Percentiles rank a stretch among this genome's conserved stretches.
These are phyloP conservation scores for Pyrenophora tritici-repentis DNA, from an alignment of 2,329 filamentous ascomycete genomes.

Conservation along the genomic window DNA sequence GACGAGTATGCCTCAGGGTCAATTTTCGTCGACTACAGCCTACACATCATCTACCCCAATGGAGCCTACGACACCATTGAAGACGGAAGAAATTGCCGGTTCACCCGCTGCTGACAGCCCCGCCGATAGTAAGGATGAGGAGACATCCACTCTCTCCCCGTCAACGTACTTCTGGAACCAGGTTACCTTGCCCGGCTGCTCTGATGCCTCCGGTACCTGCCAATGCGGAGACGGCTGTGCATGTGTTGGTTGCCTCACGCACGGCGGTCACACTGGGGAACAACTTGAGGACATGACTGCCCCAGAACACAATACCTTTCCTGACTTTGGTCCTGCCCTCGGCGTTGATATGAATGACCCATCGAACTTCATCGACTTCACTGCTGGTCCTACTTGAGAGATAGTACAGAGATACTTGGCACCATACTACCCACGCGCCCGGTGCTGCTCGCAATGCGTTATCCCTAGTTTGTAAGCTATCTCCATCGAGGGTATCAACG, in stretches of 20 bases:
- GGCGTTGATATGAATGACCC: slow-evolving; percentile 12
- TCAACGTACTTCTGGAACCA: slow-evolving; percentile 47
- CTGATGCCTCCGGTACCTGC: slow-evolving; percentile 56
- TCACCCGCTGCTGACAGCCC: slow-evolving; percentile 35
- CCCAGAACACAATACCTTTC: slow-evolving; percentile 22
- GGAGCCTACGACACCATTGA: slow-evolving; percentile 13
- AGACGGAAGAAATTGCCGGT: slow-evolving; percentile 17
- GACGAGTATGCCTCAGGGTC: slow-evolving; percentile 15
- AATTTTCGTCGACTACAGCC: slow-evolving; percentile 21
- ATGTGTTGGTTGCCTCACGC: slow-evolving; percentile 59
- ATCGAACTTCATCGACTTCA: slow-evolving; percentile 15
- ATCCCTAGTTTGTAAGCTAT: too few relatives aligned
- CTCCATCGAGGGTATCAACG: too few relatives aligned
- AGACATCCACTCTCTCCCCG: slow-evolving; percentile 43
- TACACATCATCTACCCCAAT: slow-evolving; percentile 15
- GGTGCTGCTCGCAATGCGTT: too few relatives aligned
- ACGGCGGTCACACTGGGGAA: slow-evolving; percentile 56
- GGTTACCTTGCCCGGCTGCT: slow-evolving; percentile 50
- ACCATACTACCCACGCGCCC: too few relatives aligned
- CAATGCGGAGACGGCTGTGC: slow-evolving; percentile 58
- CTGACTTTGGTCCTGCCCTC: slow-evolving; percentile 18
- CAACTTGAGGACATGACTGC: slow-evolving; percentile 33
- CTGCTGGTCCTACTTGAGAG: slow-evolving; percentile 4
- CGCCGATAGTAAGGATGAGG: slow-evolving; percentile 38
- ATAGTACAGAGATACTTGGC: too few relatives aligned